phyloP scores from a whole-genome alignment of 1,139 yeast genomes.

The Pichiaceae sp. region DNA sequence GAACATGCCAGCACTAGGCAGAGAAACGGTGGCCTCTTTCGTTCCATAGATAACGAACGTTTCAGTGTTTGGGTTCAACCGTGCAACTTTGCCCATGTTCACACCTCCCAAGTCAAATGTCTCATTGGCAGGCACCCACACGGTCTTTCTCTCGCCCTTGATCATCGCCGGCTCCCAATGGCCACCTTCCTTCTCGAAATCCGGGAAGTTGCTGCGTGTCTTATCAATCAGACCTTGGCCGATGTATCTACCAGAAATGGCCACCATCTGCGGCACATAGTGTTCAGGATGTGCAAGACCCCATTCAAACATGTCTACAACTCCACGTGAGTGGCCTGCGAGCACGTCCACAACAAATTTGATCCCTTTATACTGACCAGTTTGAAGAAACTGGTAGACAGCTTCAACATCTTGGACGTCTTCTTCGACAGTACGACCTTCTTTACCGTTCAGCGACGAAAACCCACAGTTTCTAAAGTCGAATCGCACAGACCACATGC shows the following conservation, averaged over 20 bases:
- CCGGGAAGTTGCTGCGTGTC: slow-evolving; percentile 21
- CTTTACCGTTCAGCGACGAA: slow-evolving; percentile 45
- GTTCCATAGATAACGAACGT: slow-evolving; percentile 69
- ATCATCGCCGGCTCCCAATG: slow-evolving; percentile 33
- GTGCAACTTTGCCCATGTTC: slow-evolving; percentile 34
- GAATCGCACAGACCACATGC: slow-evolving; percentile 59
- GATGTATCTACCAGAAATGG: slow-evolving; percentile 62
- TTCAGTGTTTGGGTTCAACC: slow-evolving; percentile 39
- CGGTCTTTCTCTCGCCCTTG: slow-evolving; percentile 34
- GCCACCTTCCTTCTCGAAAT: slow-evolving; percentile 30
- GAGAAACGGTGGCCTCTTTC: slow-evolving; percentile 56
- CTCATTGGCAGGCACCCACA: slow-evolving; percentile 44
- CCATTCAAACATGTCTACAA: slow-evolving; percentile 73
- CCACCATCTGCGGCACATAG: slow-evolving; percentile 46
- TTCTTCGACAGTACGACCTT: slow-evolving; percentile 52
- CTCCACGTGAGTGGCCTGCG: slow-evolving; percentile 76
- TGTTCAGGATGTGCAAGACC: slow-evolving; percentile 26
- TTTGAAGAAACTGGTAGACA: slow-evolving; percentile 37
- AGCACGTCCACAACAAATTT: slow-evolving; percentile 44
- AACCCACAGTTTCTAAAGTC: slow-evolving; percentile 86
- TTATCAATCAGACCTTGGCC: slow-evolving; percentile 27
- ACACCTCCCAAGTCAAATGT: slow-evolving; percentile 43
- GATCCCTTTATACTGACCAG: slow-evolving; percentile 30
- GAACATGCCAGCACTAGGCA: slow-evolving; percentile 50
- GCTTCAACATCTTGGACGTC: slow-evolving; percentile 64